Evolutionary conservation across 1,284 basidiomycete species (phyloP), one percentile per base, ranked within the genome.

Genomic region (Irpex rosettiformis): DNA sequence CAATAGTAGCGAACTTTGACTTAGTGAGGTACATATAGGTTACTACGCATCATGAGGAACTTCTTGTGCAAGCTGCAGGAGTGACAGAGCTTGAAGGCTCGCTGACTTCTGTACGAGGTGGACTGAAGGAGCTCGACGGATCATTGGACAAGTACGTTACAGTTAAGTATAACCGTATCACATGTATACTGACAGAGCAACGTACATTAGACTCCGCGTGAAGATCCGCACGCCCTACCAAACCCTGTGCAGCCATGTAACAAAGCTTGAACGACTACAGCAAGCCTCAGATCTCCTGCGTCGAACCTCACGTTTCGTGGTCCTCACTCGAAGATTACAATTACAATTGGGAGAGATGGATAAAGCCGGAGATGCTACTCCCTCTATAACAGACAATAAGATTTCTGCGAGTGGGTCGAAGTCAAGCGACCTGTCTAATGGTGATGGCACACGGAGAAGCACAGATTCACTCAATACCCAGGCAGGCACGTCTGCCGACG

Each of bases 191-290:
- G 48, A 51, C 13, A 10, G 16, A 8, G 21, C 8, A 27, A 2
- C 13, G 10, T 18, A 7, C 24, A 16, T 6, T 64, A 91, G 94
- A 66, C 79, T 98, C 6, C 89, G 91, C 52, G 76, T 79, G 58
- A 96, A 96, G 75, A 91, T 98, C 57, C 86, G 90, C 55, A 74
- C 83, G 0, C 95, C 94, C 1, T 92, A 95, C 67, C 80, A 85
- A 49, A 82, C 84, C 6, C 81, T 97, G 0, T 81, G 88, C 47
- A 73, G 77, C 0, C 82, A 90, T 61, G 89, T 96, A 7, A 73
- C 76, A 1, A 82, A 89, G 33, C 79, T 96, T 4, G 84, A 89
- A 55, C 85, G 88, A 40, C 79, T 94, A 10, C 91, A 92, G 53
- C 83, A 88, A 65, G 90, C 91, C 1, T 86, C 89, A 1, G 92